These are phyloP conservation scores for Huntiella savannae DNA, from an alignment of 2,329 filamentous ascomycete species.

Conservation along the genomic window DNA sequence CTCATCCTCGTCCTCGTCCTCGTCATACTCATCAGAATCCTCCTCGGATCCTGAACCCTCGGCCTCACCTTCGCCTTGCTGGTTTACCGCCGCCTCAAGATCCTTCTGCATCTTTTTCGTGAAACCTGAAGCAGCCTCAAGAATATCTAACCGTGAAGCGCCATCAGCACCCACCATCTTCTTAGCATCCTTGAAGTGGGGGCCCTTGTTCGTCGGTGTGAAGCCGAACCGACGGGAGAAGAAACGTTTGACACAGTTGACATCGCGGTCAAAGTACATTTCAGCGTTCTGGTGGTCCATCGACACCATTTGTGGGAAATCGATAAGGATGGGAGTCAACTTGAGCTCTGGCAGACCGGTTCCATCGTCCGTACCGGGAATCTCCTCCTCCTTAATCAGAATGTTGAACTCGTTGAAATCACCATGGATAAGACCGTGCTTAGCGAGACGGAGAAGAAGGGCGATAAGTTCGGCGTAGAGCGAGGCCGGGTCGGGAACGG, in stretches of 20 bases:
- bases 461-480: conserved; percentile 83
- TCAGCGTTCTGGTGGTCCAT: conserved; percentile 86
- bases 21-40: conserved; percentile 17
- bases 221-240: conserved; percentile 84
- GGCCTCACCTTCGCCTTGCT: conserved; percentile 27
- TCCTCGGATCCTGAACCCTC: conserved; percentile 15
- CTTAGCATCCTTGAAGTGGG: conserved; percentile 68
- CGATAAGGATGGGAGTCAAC: conserved; percentile 71
- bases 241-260: conserved; percentile 87
- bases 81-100: conserved; percentile 76
- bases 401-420: conserved; percentile 99
- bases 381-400: conserved; percentile 38
- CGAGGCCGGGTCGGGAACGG: conserved; percentile 62
- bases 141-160: conserved; percentile 57
- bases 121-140: conserved; percentile 84
- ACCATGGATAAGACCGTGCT: conserved; percentile 81
- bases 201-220: conserved; percentile 59
- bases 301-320: conserved; percentile 96
- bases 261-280: conserved; percentile 94
- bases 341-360: conserved; percentile 14
- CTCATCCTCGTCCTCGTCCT: conserved; percentile 16
- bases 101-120: conserved; percentile 95
- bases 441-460: conserved; percentile 66
- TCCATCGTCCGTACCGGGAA: conserved; percentile 22
- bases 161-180: conserved; percentile 50